These are phyloP conservation scores for Apiotrichum domesticum DNA, from an alignment of 1,284 basidiomycete genomes.

Conservation along the genomic window DNA sequence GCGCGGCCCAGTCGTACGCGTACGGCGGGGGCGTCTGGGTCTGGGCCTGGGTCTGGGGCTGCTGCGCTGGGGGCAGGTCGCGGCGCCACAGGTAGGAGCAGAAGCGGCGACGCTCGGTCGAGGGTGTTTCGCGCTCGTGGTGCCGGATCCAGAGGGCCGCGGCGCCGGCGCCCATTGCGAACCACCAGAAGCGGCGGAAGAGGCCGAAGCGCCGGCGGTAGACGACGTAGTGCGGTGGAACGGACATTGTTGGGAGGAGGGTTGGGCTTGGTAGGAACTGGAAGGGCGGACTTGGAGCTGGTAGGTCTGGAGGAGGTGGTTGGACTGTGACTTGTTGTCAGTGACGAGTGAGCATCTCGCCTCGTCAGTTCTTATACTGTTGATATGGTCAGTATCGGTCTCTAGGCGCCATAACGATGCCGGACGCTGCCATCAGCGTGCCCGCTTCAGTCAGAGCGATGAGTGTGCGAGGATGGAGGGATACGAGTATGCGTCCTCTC, in stretches of 20 bases:
- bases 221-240: not conserved
- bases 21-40: not conserved
- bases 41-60: not conserved
- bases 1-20: not conserved
- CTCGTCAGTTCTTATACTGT: too few relatives aligned
- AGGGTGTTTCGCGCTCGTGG: not conserved
- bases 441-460: too few relatives aligned
- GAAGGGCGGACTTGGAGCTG: too few relatives aligned
- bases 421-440: too few relatives aligned
- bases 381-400: too few relatives aligned
- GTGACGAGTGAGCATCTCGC: too few relatives aligned
- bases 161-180: slow-evolving; percentile 5
- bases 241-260: not conserved
- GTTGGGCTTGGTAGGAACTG: too few relatives aligned
- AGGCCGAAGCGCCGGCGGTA: slow-evolving; percentile 3
- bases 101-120: not conserved
- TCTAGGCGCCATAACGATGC: too few relatives aligned
- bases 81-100: not conserved
- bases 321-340: too few relatives aligned
- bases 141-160: slow-evolving; percentile 3
- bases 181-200: slow-evolving; percentile 8
- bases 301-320: too few relatives aligned
- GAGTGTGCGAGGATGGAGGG: too few relatives aligned
- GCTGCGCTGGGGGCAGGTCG: not conserved
- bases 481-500: too few relatives aligned